These are phyloP conservation scores for Fusarium nurragi DNA, from an alignment of 2,329 filamentous ascomycete genomes.

Conservation along the genomic window DNA sequence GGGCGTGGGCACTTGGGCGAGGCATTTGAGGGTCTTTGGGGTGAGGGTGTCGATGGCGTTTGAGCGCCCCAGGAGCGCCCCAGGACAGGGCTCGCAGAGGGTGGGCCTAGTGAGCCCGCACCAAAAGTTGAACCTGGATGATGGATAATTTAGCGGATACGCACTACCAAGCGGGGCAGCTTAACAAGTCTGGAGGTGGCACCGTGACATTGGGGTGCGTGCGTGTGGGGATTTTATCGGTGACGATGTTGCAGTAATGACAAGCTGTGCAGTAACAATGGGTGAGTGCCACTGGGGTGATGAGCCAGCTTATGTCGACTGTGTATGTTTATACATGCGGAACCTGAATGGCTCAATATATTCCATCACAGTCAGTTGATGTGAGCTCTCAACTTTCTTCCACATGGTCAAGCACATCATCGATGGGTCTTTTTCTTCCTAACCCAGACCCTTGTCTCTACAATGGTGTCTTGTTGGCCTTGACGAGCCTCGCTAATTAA, in stretches of 20 bases:
- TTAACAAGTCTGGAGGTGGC: constrained; percentile 38
- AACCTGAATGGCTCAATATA: not conserved
- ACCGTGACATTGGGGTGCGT: constrained; percentile 33
- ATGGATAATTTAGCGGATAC: constrained; percentile 23
- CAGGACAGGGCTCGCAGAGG: constrained; percentile 21
- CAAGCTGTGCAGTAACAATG: not conserved
- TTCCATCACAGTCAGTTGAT: not conserved
- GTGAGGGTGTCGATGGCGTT: constrained; percentile 35
- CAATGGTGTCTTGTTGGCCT: not conserved
- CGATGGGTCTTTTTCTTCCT: constrained; percentile 4
- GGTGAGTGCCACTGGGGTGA: not conserved
- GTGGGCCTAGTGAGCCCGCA: constrained; percentile 32
- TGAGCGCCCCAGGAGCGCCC: too few species aligned
- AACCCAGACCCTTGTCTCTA: not conserved
- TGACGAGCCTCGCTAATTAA: not conserved
- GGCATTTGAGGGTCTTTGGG: constrained; percentile 25
- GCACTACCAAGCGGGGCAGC: constrained; percentile 32
- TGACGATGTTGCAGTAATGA: constrained; percentile 20
- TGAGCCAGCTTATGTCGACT: not conserved
- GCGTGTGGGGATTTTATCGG: constrained; percentile 24
- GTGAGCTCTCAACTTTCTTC: not conserved
- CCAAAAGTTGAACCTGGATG: constrained; percentile 28
- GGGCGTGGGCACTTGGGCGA: constrained; percentile 24
- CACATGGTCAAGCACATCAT: not conserved
- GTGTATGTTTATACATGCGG: not conserved